Evolutionary conservation across 2,329 filamentous ascomycete genomes (phyloP).

Genomic region (Xylariaceae sp.): DNA sequence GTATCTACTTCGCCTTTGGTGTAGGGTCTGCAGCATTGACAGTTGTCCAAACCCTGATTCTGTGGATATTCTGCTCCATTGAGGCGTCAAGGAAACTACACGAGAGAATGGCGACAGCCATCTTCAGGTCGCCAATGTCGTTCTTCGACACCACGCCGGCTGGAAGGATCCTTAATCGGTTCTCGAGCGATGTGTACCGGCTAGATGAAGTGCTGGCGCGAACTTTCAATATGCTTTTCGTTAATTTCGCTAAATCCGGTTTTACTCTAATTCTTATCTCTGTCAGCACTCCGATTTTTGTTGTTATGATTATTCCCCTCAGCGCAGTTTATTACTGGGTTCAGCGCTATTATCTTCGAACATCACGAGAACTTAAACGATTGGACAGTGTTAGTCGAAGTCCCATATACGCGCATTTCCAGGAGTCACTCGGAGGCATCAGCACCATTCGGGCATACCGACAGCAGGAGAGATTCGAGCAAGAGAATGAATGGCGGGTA

Average conservation of each 20-base stretch:
- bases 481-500: conserved; percentile 97
- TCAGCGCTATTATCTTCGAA: conserved; percentile 95
- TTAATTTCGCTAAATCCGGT: conserved; percentile 73
- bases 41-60: conserved; percentile 87
- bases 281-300: conserved; percentile 78
- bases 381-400: conserved; percentile 94
- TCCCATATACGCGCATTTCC: conserved; percentile 97
- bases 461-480: conserved; percentile 83
- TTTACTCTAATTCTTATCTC: conserved; percentile 91
- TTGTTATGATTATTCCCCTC: conserved; percentile 81
- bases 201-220: conserved; percentile 94
- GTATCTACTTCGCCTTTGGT: conserved; percentile 94
- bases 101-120: conserved; percentile 95
- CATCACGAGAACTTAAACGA: conserved; percentile 94
- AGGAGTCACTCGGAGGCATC: conserved; percentile 92
- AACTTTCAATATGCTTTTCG: conserved; percentile 96
- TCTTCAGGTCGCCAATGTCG: conserved; percentile 97
- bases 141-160: conserved; percentile 98
- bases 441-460: conserved; percentile 94
- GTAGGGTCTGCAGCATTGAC: conserved; percentile 85
- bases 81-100: conserved; percentile 97
- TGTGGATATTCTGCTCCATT: conserved; percentile 99
- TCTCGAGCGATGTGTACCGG: conserved; percentile 84
- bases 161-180: conserved; percentile 94
- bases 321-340: conserved; percentile 86